phyloP scores from a whole-genome alignment of 768 basidiomycete species.

The Kondoa malvinella region DNA sequence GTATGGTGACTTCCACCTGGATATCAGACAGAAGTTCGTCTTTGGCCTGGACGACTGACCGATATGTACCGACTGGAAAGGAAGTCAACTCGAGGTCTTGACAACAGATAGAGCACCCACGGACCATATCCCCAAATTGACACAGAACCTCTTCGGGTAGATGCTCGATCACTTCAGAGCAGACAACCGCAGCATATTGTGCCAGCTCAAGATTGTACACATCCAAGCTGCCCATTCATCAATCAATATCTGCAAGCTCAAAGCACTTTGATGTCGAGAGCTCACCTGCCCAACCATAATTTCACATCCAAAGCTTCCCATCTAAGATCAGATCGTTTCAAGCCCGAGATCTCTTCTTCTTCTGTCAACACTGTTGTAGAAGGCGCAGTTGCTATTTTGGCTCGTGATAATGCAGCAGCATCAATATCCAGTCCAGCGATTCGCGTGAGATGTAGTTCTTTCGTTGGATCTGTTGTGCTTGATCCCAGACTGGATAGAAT shows the following conservation, averaged over 20 bases:
- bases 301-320: constrained; percentile 17
- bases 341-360: not conserved
- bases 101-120: not conserved
- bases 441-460: constrained; percentile 15
- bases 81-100: not conserved
- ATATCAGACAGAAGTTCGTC: not conserved
- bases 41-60: constrained; percentile 19
- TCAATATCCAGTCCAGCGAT: constrained; percentile 16
- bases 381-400: constrained; percentile 11
- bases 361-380: not conserved
- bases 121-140: constrained; percentile 50
- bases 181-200: constrained; percentile 5
- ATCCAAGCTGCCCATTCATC: constrained; percentile 3
- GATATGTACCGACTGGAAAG: constrained; percentile 47
- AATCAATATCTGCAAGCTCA: not conserved
- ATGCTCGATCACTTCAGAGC: constrained; percentile 13
- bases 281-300: constrained; percentile 13
- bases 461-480: not conserved
- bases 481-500: not conserved
- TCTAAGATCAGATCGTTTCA: not conserved
- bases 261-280: not conserved
- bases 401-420: not conserved
- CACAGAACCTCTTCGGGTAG: constrained; percentile 40
- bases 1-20: constrained; percentile 37
- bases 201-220: constrained; percentile 15